A percentile compares a stretch with the other conserved stretches of the same genome.
Conservation (phyloP, 1,284 basidiomycete genomes). For the Hortiboletus rubellus region DNA sequence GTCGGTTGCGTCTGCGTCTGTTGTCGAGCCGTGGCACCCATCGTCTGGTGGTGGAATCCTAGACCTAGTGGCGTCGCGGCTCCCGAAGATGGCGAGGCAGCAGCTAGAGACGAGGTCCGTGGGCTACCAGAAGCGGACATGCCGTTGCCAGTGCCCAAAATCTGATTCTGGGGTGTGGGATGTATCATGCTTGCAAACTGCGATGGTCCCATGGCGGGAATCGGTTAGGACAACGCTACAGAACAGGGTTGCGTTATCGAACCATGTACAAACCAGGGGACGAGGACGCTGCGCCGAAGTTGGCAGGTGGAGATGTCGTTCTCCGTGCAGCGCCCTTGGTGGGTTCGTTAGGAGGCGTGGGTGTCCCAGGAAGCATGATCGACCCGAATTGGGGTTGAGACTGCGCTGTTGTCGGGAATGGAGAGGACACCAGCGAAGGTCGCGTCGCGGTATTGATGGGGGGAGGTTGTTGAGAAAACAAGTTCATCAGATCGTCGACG, state of each 20-base stretch:
- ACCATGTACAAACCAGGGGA: constrained; percentile 26
- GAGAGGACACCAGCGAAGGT: constrained; percentile 17
- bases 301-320: constrained; percentile 21
- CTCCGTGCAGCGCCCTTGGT: constrained; percentile 20
- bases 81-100: constrained; percentile 19
- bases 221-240: background rate
- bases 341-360: constrained; percentile 28
- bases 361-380: constrained; percentile 56
- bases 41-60: constrained; percentile 19
- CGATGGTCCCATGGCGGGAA: background rate
- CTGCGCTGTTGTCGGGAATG: constrained; percentile 13
- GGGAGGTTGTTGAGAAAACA: constrained; percentile 47
- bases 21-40: constrained; percentile 14
- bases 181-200: constrained; percentile 21
- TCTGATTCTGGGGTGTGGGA: constrained; percentile 18
- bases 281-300: background rate
- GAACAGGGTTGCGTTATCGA: constrained; percentile 12
- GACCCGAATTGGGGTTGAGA: constrained; percentile 41
- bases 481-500: constrained; percentile 57
- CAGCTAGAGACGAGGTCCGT: constrained; percentile 16
- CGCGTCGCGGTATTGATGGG: constrained; percentile 27
- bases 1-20: constrained; percentile 15
- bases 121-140: background rate
- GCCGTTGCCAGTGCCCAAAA: constrained; percentile 18
- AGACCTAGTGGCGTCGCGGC: constrained; percentile 16